phyloP scores from a whole-genome alignment of 495 filamentous ascomycete species.

The Hyaloscypha bicolor region DNA sequence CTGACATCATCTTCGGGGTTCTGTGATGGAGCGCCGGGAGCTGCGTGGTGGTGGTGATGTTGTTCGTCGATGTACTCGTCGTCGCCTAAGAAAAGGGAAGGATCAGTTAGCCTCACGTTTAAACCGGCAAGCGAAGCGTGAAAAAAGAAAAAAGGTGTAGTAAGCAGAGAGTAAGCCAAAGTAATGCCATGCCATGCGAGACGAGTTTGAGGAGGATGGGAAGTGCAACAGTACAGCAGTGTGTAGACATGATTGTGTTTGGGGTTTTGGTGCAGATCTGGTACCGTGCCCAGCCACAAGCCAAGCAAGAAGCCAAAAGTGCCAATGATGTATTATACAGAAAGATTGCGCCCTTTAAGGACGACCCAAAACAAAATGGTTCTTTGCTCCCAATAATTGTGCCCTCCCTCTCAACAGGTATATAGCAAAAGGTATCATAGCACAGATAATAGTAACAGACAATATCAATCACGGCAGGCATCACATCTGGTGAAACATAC shows the following conservation, averaged over 20 bases:
- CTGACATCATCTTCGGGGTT: conserved; percentile 60
- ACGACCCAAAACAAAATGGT: conserved; percentile 9
- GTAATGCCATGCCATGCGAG: conserved; percentile 6
- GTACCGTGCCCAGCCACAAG: conserved; percentile 35
- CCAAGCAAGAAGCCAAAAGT: conserved; percentile 24
- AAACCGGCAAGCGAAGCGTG: conserved; percentile 34
- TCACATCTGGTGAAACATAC: conserved; percentile 86
- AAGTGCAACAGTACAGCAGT: conserved; percentile 33
- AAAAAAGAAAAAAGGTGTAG: neutral
- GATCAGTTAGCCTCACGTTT: conserved; percentile 41
- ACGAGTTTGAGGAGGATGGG: conserved; percentile 2
- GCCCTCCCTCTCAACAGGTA: conserved; percentile 30
- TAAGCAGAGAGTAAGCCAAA: conserved; percentile 6
- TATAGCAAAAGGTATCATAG: conserved; percentile 46
- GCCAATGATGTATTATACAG: conserved; percentile 37
- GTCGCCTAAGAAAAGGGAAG: conserved; percentile 37
- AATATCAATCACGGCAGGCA: conserved; percentile 42
- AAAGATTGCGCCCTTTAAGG: conserved; percentile 18
- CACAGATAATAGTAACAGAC: conserved; percentile 49
- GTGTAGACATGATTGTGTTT: conserved; percentile 38
- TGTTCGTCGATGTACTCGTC: conserved; percentile 57
- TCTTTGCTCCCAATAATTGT: conserved; percentile 25
- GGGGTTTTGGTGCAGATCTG: conserved; percentile 39
- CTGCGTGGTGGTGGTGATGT: conserved; percentile 65
- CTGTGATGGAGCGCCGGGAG: conserved; percentile 32